phyloP scores from a whole-genome alignment of 768 basidiomycete species.

The Coprinopsis strossmayeri region DNA sequence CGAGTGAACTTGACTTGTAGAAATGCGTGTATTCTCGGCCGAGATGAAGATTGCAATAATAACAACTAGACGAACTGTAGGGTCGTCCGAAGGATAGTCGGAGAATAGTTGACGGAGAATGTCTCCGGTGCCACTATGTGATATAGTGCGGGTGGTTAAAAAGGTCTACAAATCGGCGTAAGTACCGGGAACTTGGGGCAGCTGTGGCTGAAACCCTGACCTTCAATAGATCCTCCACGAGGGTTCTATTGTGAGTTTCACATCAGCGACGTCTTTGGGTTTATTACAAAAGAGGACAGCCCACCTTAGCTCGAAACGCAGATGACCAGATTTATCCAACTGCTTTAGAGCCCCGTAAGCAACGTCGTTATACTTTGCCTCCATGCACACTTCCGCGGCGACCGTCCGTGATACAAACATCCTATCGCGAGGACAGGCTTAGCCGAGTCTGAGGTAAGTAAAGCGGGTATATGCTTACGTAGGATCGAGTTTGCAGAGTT shows the following conservation, averaged over 20 bases:
- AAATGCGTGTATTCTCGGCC: constrained; percentile 26
- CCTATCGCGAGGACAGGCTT: constrained; percentile 32
- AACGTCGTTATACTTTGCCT: constrained; percentile 62
- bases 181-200: neutral
- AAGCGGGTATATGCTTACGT: constrained; percentile 44
- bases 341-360: constrained; percentile 65
- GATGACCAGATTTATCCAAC: constrained; percentile 55
- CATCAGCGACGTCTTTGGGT: constrained; percentile 6
- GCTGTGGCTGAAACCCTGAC: constrained; percentile 25
- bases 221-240: constrained; percentile 65
- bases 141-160: constrained; percentile 61
- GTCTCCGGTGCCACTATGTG: constrained; percentile 37
- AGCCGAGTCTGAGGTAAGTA: neutral
- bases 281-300: constrained; percentile 18
- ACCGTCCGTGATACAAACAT: constrained; percentile 82
- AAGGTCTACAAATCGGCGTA: constrained; percentile 44
- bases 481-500: constrained; percentile 62
- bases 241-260: constrained; percentile 22
- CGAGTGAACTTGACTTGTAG: constrained; percentile 28
- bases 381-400: constrained; percentile 81
- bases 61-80: constrained; percentile 62
- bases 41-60: constrained; percentile 60
- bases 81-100: constrained; percentile 61
- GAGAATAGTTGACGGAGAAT: constrained; percentile 55
- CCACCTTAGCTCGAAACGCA: constrained; percentile 65